These are phyloP conservation scores for Dictyostelium citrinum DNA, from an alignment of 78 protist genomes.

Conservation along the genomic window DNA sequence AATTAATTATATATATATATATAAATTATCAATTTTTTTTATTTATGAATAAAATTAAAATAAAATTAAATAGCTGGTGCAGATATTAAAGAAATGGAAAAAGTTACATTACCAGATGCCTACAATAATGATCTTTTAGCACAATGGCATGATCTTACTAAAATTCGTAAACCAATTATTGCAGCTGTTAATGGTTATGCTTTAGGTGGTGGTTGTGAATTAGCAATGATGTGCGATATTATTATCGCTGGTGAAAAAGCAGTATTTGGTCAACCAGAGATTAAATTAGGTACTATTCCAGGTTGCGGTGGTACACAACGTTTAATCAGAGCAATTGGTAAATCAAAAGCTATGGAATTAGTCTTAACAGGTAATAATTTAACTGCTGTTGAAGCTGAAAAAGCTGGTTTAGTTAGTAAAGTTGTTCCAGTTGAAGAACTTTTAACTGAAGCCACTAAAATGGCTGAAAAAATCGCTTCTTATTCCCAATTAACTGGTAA, in stretches of 20 bases:
- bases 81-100: constrained; percentile 96
- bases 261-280: constrained; percentile 97
- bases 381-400: constrained; percentile 86
- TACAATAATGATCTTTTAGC: constrained; percentile 82
- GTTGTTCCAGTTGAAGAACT: constrained; percentile 88
- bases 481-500: constrained; percentile 81
- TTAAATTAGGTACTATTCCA: constrained; percentile 97
- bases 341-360: constrained; percentile 96
- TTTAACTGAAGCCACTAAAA: constrained; percentile 77
- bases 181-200: constrained; percentile 98
- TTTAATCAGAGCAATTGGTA: constrained; percentile 94
- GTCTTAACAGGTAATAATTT: constrained; percentile 90
- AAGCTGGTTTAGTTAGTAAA: constrained; percentile 85
- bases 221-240: constrained; percentile 98
- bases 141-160: constrained; percentile 77
- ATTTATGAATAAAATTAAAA: neutral
- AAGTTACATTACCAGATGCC: constrained; percentile 69
- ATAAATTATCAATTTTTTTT: too few species aligned
- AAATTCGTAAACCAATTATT: constrained; percentile 91
- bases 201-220: constrained; percentile 98
- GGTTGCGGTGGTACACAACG: constrained; percentile 98
- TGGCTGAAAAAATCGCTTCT: constrained; percentile 88
- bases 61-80: constrained; percentile 92
- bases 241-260: constrained; percentile 92
- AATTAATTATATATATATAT: neutral